phyloP scores from a whole-genome alignment of 2,329 filamentous ascomycete species.

The Phyllosticta paracitricarpa region DNA sequence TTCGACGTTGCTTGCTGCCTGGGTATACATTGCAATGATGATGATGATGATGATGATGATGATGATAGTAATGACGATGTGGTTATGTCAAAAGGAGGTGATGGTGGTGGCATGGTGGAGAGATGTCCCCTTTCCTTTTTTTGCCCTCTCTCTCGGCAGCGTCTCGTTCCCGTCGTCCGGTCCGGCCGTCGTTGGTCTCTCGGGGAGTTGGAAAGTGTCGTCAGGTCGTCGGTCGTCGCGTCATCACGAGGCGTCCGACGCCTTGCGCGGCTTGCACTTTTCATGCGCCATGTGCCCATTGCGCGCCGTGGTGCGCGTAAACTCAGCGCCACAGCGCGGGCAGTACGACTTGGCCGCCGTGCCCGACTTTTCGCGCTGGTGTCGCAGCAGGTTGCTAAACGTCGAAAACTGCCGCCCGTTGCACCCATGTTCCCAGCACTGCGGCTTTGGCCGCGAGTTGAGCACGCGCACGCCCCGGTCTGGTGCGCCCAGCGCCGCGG shows the following conservation, averaged over 20 bases:
- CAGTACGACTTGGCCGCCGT: conserved; percentile 82
- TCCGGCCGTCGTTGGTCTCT: neutral
- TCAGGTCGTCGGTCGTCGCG: neutral
- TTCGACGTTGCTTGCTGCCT: neutral
- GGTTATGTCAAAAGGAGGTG: neutral
- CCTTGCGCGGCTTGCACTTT: conserved; percentile 73
- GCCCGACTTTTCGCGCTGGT: conserved; percentile 90
- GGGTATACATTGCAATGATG: neutral
- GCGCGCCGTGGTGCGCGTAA: conserved; percentile 77
- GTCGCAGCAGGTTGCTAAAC: conserved; percentile 85
- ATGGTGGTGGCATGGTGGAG: neutral
- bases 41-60: neutral
- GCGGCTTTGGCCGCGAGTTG: conserved; percentile 76
- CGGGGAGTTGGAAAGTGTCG: neutral
- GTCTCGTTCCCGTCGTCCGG: neutral
- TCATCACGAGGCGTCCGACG: conserved; percentile 24
- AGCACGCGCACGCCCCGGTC: conserved; percentile 52
- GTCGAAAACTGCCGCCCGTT: conserved; percentile 93
- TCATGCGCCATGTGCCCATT: conserved; percentile 82
- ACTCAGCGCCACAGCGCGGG: conserved; percentile 84
- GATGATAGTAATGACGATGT: neutral
- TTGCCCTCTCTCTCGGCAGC: neutral
- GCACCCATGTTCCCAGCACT: conserved; percentile 96
- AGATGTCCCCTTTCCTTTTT: neutral
- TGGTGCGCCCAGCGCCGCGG: conserved; percentile 12